Percentiles rank a stretch among this genome's conserved stretches.
phyloP scores from a whole-genome alignment of 1,284 basidiomycete species.

The Fomitiporia mediterranea region DNA sequence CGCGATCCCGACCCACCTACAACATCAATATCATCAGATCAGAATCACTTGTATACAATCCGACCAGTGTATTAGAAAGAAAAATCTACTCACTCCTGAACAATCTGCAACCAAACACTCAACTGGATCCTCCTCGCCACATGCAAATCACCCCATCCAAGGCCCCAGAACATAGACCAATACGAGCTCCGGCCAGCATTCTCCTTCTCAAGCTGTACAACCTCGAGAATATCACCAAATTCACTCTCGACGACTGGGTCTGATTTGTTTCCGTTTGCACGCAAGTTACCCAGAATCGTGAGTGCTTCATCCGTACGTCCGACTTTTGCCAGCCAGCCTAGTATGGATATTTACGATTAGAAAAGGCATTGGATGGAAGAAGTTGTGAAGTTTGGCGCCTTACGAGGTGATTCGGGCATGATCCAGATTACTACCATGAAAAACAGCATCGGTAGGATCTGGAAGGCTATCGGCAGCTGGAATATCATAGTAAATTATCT shows the following conservation, averaged over 20 bases:
- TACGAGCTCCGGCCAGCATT: conserved; percentile 41
- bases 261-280: conserved; percentile 25
- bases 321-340: conserved; percentile 45
- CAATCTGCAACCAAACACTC: conserved; percentile 46
- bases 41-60: background rate
- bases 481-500: conserved; percentile 12
- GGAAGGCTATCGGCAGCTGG: conserved; percentile 46
- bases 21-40: background rate
- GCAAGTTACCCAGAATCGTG: conserved; percentile 34
- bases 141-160: conserved; percentile 39
- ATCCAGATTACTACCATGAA: conserved; percentile 34
- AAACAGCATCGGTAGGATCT: conserved; percentile 41
- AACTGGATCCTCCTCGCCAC: conserved; percentile 44
- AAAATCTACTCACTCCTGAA: conserved; percentile 45
- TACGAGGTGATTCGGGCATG: conserved; percentile 50
- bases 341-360: background rate
- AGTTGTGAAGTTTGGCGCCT: background rate
- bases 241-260: conserved; percentile 25
- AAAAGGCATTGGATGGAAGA: background rate
- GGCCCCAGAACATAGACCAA: conserved; percentile 45
- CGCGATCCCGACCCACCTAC: conserved; percentile 46
- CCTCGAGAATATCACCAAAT: conserved; percentile 40
- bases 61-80: no score
- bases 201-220: conserved; percentile 39
- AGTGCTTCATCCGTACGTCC: conserved; percentile 45